phyloP scores from a whole-genome alignment of 2,329 filamentous ascomycete species.

The Ophiostoma ips region DNA sequence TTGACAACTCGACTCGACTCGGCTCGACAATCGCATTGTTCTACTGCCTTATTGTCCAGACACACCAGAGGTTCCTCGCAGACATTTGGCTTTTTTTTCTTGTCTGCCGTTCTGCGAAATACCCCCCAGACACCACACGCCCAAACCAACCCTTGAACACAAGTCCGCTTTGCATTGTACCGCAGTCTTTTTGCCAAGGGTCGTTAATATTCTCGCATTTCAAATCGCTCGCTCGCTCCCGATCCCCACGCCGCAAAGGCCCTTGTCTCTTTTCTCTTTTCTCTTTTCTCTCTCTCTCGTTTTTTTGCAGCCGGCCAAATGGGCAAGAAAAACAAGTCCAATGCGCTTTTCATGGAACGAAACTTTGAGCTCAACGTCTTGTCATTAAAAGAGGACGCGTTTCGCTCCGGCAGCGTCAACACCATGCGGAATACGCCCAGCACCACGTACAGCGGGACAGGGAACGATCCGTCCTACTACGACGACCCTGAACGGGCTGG shows the following conservation, averaged over 20 bases:
- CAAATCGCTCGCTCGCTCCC: background rate
- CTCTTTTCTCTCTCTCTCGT: too few relatives aligned
- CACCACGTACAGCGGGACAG: background rate
- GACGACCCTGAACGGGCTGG: conserved; percentile 11
- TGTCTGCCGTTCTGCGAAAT: too few relatives aligned
- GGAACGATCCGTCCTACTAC: conserved; percentile 8
- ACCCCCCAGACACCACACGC: too few relatives aligned
- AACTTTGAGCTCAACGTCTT: conserved; percentile 15
- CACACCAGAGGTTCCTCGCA: too few relatives aligned
- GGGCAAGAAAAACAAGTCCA: conserved; percentile 7
- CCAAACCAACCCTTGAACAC: background rate
- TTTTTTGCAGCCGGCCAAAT: background rate
- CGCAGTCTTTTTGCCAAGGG: background rate
- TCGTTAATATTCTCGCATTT: background rate
- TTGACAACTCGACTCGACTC: too few relatives aligned
- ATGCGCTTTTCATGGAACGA: conserved; percentile 12
- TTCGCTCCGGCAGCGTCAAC: conserved; percentile 11
- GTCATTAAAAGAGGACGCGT: conserved; percentile 15
- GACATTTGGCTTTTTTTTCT: too few relatives aligned
- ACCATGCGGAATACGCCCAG: conserved; percentile 8
- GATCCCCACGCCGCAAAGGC: background rate
- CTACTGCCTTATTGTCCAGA: too few relatives aligned
- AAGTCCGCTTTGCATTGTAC: too few relatives aligned
- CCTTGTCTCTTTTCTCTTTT: too few relatives aligned
- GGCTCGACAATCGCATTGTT: too few relatives aligned